These are phyloP conservation scores for Russula abietina DNA, from an alignment of 768 basidiomycete genomes.

Conservation along the genomic window DNA sequence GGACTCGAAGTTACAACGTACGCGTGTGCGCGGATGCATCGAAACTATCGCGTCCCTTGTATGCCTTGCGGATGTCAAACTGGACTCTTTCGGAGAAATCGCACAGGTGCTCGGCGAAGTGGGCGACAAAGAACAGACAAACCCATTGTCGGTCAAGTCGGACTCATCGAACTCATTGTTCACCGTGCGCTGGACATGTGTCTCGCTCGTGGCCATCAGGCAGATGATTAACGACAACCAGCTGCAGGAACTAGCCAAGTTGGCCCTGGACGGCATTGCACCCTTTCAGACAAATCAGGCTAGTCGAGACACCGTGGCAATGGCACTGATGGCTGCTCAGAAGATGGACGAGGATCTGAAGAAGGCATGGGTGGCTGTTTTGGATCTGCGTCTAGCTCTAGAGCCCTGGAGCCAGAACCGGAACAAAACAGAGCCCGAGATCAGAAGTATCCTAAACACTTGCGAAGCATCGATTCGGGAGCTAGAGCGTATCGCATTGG, in stretches of 20 bases:
- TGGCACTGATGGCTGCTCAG: neutral
- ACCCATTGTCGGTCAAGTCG: neutral
- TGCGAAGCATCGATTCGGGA: neutral
- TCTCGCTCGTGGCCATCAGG: neutral
- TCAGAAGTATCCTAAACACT: neutral
- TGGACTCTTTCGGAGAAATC: neutral
- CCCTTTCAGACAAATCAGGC: neutral
- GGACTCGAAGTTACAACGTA: neutral
- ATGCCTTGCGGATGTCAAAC: neutral
- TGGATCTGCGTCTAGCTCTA: neutral
- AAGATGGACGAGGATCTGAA: neutral
- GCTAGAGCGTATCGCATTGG: neutral
- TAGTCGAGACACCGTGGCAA: neutral
- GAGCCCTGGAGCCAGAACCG: neutral
- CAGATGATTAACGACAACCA: neutral
- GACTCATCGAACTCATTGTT: neutral
- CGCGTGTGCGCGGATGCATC: neutral
- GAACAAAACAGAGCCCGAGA: neutral
- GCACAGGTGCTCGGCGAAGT: neutral
- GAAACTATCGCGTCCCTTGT: neutral
- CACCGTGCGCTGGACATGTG: neutral
- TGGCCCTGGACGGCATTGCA: neutral
- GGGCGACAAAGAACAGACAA: neutral
- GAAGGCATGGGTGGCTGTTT: neutral
- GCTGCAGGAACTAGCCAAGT: neutral